phyloP scores from a whole-genome alignment of 1,139 yeast species.

The Hemisphaericaspora lyxosophila region DNA sequence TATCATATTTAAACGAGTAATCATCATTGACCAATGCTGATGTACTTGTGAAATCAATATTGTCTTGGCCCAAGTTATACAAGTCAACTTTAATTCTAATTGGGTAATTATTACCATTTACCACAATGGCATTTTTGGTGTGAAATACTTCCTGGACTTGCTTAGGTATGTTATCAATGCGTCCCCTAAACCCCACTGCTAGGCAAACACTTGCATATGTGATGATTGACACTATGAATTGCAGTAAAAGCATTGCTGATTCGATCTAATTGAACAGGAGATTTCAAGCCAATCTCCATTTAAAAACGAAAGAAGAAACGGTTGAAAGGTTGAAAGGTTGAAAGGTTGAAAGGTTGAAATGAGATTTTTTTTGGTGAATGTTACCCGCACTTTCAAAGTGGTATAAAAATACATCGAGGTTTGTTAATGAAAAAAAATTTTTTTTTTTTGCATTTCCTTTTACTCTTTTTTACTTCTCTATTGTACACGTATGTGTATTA shows the following conservation, averaged over 20 bases:
- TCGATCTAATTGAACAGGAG: too few species aligned
- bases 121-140: constrained; percentile 19
- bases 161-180: constrained; percentile 26
- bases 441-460: constrained; percentile 8
- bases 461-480: constrained; percentile 23
- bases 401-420: constrained; percentile 5
- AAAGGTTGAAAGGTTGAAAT: background rate
- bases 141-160: constrained; percentile 23
- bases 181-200: constrained; percentile 19
- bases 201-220: background rate
- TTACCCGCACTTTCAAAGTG: constrained; percentile 13
- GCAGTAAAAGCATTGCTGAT: constrained; percentile 4
- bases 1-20: constrained; percentile 26
- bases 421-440: background rate
- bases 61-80: constrained; percentile 13
- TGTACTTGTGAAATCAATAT: constrained; percentile 9
- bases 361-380: too few species aligned
- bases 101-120: constrained; percentile 39
- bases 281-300: too few species aligned
- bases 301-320: too few species aligned
- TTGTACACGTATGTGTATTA: constrained; percentile 55
- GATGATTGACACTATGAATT: background rate
- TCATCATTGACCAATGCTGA: constrained; percentile 25
- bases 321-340: too few species aligned
- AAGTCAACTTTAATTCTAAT: constrained; percentile 35